Conservation (phyloP, 768 basidiomycete species). For the Hirschioporus abietinus region DNA sequence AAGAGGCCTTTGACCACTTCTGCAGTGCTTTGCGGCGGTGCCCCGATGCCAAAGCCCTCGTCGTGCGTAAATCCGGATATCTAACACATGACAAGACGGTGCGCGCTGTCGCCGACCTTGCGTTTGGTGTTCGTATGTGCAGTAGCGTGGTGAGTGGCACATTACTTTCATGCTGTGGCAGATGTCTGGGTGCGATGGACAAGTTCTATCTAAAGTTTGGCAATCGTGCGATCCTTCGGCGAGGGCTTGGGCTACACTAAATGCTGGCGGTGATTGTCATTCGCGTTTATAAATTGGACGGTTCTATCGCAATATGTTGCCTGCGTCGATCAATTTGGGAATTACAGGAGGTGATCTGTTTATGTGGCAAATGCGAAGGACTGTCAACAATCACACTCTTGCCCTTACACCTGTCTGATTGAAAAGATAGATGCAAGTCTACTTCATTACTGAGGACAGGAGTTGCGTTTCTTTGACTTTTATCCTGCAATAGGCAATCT, state of each 20-base stretch:
- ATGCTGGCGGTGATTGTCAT: background rate
- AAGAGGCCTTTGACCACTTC: background rate
- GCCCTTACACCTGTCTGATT: too few species aligned
- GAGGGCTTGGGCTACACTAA: background rate
- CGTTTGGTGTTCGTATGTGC: background rate
- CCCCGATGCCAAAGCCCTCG: background rate
- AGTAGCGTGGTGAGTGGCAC: conserved; percentile 1
- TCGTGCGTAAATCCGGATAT: conserved; percentile 4
- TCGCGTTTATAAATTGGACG: too few species aligned
- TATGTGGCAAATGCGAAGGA: background rate
- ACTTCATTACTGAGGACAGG: background rate
- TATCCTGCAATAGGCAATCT: too few species aligned
- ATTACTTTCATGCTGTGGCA: background rate
- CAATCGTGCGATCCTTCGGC: background rate
- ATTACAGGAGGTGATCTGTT: background rate
- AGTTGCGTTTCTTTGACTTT: too few species aligned
- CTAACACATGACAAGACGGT: background rate
- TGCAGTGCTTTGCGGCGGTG: background rate
- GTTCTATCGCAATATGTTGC: background rate
- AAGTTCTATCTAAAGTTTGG: conserved; percentile 1
- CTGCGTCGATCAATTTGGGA: too few species aligned
- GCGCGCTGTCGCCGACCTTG: background rate
- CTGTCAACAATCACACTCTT: too few species aligned
- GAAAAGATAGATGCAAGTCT: background rate
- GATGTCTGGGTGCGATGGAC: background rate